phyloP scores from a whole-genome alignment of 2,329 filamentous ascomycete genomes.

The Colletotrichum endophyticum region DNA sequence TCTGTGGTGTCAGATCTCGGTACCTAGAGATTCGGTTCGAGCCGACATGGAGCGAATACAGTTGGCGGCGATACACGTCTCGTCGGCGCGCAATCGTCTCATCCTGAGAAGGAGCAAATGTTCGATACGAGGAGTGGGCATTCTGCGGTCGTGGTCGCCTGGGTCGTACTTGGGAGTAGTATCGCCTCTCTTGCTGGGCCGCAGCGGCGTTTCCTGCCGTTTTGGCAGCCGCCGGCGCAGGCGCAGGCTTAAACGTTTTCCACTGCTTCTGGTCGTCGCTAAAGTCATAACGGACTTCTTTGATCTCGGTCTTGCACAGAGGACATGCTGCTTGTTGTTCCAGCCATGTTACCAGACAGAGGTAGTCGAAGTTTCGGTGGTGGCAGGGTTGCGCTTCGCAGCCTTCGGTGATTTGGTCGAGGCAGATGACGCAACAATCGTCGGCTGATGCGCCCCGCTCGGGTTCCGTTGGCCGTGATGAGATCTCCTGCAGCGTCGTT shows the following conservation, averaged over 20 bases:
- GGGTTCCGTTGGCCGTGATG: conserved; percentile 23
- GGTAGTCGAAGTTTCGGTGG: conserved; percentile 83
- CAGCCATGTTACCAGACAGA: conserved; percentile 85
- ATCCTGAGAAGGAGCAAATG: conserved; percentile 23
- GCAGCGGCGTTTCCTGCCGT: not conserved
- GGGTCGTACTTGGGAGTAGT: conserved; percentile 2
- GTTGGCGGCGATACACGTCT: conserved; percentile 72
- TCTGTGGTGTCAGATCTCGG: conserved; percentile 70
- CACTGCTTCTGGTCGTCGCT: conserved; percentile 42
- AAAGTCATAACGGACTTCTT: conserved; percentile 65
- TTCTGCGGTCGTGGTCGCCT: conserved; percentile 2
- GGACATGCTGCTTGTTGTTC: conserved; percentile 76
- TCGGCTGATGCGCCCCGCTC: conserved; percentile 8
- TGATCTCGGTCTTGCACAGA: conserved; percentile 69
- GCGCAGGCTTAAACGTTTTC: conserved; percentile 56
- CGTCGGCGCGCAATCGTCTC: conserved; percentile 63
- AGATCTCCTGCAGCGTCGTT: conserved; percentile 48
- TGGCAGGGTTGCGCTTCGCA: conserved; percentile 78
- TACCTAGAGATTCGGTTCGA: conserved; percentile 80
- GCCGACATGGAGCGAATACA: conserved; percentile 83
- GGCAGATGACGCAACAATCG: conserved; percentile 82
- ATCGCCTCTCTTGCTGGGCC: not conserved
- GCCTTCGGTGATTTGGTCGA: conserved; percentile 74
- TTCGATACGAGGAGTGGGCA: conserved; percentile 25
- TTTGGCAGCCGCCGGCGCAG: not conserved